These are phyloP conservation scores for Fistulinella prunicolor DNA, from an alignment of 768 basidiomycete genomes.

Conservation along the genomic window DNA sequence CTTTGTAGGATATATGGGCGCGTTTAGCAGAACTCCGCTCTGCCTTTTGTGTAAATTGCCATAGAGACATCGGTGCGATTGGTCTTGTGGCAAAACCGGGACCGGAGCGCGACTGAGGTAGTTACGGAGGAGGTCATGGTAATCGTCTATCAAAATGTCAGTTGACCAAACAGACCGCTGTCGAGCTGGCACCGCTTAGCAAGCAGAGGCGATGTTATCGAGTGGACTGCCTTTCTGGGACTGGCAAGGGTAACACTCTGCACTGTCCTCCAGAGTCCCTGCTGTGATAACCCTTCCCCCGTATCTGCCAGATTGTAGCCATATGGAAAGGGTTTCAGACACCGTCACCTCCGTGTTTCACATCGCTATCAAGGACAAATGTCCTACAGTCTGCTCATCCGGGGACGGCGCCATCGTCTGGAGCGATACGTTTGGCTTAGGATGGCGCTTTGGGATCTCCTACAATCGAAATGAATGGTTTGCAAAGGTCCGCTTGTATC, in stretches of 20 bases:
- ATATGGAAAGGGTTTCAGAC: slow-evolving; percentile 27
- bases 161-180: too few relatives aligned
- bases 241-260: too few relatives aligned
- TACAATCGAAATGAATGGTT: slow-evolving; percentile 21
- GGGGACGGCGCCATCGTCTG: slow-evolving; percentile 12
- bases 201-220: too few relatives aligned
- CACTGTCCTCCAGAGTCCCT: too few relatives aligned
- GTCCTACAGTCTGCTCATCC: slow-evolving; percentile 14
- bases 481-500: slow-evolving; percentile 21
- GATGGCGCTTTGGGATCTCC: slow-evolving; percentile 28
- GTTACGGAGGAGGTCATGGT: too few relatives aligned
- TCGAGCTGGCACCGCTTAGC: too few relatives aligned
- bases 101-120: too few relatives aligned
- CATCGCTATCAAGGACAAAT: slow-evolving; percentile 19
- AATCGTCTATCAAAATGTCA: too few relatives aligned
- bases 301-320: neutral
- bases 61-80: neutral
- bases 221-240: too few relatives aligned
- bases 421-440: slow-evolving; percentile 27
- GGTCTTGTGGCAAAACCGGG: neutral
- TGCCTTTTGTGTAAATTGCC: neutral
- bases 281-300: too few relatives aligned
- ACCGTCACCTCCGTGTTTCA: slow-evolving; percentile 24
- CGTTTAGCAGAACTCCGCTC: too few relatives aligned
- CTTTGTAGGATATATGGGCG: too few relatives aligned